A percentile compares a stretch with the other conserved stretches of the same genome.
phyloP scores from a whole-genome alignment of 257 asterid species.

The Petunia axillaris region DNA sequence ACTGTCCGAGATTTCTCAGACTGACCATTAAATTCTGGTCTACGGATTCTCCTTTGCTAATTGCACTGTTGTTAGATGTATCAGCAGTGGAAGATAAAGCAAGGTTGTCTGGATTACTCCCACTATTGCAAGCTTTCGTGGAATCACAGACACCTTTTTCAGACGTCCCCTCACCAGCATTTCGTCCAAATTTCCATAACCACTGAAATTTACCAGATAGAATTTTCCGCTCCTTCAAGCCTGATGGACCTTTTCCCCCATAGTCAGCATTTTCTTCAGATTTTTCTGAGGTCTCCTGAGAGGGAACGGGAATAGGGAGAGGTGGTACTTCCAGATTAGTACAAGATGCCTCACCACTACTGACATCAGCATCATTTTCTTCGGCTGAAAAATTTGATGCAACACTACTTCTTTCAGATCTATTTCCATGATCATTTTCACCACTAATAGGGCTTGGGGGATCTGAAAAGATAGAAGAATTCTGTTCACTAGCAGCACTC shows the following conservation, averaged over 20 bases:
- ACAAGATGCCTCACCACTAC: conserved; percentile 32
- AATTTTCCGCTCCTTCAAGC: conserved; percentile 42
- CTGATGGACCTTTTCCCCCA: conserved; percentile 18
- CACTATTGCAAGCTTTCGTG: conserved; percentile 26
- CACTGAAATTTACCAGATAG: conserved; percentile 43
- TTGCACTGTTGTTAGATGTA: conserved; percentile 22
- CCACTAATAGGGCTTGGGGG: conserved; percentile 49
- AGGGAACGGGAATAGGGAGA: conserved; percentile 34
- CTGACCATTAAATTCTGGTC: conserved; percentile 46
- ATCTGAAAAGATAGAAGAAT: conserved; percentile 51
- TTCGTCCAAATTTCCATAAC: conserved; percentile 51
- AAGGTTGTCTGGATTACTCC: conserved; percentile 21
- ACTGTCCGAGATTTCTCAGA: conserved; percentile 47
- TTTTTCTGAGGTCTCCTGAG: conserved; percentile 36
- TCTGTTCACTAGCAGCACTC: conserved; percentile 51
- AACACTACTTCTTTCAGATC: conserved; percentile 59
- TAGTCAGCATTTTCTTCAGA: conserved; percentile 42
- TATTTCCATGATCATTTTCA: conserved; percentile 42
- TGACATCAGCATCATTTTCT: conserved; percentile 42
- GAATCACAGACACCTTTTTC: conserved; percentile 39
- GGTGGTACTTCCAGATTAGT: conserved; percentile 37
- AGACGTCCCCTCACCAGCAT: conserved; percentile 40
- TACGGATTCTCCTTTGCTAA: conserved; percentile 42
- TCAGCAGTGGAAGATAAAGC: conserved; percentile 24
- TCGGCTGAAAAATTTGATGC: conserved; percentile 57